Percentiles rank a stretch among this genome's conserved stretches.
Conservation (phyloP, 305 asterid genomes). For the Solanum hybrid region DNA sequence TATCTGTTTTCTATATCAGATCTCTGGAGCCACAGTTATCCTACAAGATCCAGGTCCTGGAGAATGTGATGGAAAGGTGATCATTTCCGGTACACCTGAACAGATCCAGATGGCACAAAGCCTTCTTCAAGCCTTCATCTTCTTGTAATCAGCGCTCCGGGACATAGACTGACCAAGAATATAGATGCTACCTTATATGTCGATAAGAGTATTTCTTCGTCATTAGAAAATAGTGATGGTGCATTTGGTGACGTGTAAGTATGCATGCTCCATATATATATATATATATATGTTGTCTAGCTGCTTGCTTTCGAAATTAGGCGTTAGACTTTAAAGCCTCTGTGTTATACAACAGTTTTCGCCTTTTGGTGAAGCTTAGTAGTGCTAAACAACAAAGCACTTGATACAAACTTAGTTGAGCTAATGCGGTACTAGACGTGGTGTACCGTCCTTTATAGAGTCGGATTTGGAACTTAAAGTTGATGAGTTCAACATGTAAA, state of each 20-base stretch:
- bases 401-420: neutral
- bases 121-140: constrained; percentile 43
- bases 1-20: constrained; percentile 17
- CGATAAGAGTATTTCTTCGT: neutral
- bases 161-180: neutral
- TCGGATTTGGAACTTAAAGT: neutral
- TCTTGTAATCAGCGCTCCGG: neutral
- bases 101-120: constrained; percentile 35
- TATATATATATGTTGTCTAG: neutral
- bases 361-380: neutral
- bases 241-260: neutral
- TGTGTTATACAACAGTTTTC: neutral
- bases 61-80: constrained; percentile 37
- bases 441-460: neutral
- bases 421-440: neutral
- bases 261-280: neutral
- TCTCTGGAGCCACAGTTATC: constrained; percentile 37
- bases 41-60: constrained; percentile 33
- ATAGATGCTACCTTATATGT: neutral
- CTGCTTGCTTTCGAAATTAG: neutral
- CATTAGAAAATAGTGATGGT: neutral
- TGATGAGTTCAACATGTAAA: neutral
- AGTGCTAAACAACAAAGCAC: neutral
- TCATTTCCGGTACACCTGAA: constrained; percentile 34
- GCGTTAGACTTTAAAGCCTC: neutral